Evolutionary conservation across 495 filamentous ascomycete genomes (phyloP).

Genomic region (Cenococcum geophilum): DNA sequence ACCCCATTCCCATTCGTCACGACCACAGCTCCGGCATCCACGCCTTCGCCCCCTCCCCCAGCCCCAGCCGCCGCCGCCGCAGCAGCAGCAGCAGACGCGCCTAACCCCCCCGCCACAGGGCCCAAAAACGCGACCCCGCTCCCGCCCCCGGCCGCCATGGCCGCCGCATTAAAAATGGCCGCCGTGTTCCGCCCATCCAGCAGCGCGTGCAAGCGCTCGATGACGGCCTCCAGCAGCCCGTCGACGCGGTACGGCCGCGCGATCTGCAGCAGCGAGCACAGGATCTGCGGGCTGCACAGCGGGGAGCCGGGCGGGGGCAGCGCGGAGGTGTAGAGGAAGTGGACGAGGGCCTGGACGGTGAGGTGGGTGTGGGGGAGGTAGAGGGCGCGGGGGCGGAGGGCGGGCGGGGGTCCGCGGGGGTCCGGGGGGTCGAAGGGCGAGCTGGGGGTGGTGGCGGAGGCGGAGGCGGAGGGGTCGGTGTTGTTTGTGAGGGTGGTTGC

Average conservation of each 20-base stretch:
- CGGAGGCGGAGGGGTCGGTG: conserved; percentile 27
- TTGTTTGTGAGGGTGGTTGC: conserved; percentile 30
- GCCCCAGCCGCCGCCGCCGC: neutral
- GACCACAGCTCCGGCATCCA: neutral
- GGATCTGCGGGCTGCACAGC: conserved; percentile 89
- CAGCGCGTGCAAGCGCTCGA: conserved; percentile 83
- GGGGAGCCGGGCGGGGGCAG: conserved; percentile 67
- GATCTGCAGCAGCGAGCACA: conserved; percentile 90
- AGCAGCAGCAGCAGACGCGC: too few relatives aligned
- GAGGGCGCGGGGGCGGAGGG: conserved; percentile 71
- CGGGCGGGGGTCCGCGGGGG: conserved; percentile 51
- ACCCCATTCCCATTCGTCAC: neutral
- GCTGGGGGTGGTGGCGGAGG: conserved; percentile 30
- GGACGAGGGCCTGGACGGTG: conserved; percentile 78
- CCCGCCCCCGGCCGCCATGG: conserved; percentile 95
- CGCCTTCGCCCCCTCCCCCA: neutral
- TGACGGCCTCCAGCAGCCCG: conserved; percentile 82
- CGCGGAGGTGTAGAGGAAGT: conserved; percentile 88
- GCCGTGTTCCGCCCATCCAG: conserved; percentile 91
- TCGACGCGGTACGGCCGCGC: conserved; percentile 90
- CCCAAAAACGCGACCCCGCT: conserved; percentile 47
- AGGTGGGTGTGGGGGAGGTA: conserved; percentile 89
- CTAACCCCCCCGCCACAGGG: too few relatives aligned
- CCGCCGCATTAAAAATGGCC: conserved; percentile 95
- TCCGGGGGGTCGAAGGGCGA: conserved; percentile 41